Base-by-base conservation (phyloP, 1,284 basidiomycete genomes). In the Papiliotrema laurentii region DNA sequence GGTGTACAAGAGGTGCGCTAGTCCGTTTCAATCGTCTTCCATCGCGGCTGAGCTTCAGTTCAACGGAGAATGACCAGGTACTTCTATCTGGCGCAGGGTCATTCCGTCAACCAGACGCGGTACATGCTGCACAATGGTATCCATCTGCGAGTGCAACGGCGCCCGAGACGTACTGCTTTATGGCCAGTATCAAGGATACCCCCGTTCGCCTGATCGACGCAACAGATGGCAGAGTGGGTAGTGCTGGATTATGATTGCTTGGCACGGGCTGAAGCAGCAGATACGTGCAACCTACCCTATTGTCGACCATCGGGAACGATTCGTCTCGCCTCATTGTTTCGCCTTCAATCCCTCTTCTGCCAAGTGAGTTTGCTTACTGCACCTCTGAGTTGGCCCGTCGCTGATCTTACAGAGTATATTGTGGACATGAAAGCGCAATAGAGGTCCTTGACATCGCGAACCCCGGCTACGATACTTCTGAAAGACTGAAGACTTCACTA, bases 251-350 rank as follows among this genome's bases (percentile, higher is more conserved):
- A 49, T 43, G 43, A 39, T 33, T 16, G 22, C 9, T 36, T 50
- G 35, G 38, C 37, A 37, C 21, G 39, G 46, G 43, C 30, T 50
- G 45, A 55, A 22, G 14, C 14, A n/a, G 27, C 51, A 91, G 88
- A 77, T 87, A 13, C 80, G 91, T n/a, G 91, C 90, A 0, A 89
- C 87, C 1, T 96, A 97, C 68, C 80, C 79, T 34, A 93, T 96
- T 34, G 80, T 96, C 16, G 90, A 96, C 68, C 91, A 97, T 60
- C 78, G 85, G 16, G 92, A 96, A 71, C 81, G 90, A 28, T 83
- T 89, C 52, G 77, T 94, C 41, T 88, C 89, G 0, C 89, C 92
- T 0, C 85, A 90, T 51, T 81, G 82, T 59, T 75, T 96, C 51
- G 78, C 84, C 0, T 94, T 94, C 72, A 87, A 88, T 58, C 66